Conservation (phyloP, 2,329 filamentous ascomycete genomes). For the Fusarium hainanense region DNA sequence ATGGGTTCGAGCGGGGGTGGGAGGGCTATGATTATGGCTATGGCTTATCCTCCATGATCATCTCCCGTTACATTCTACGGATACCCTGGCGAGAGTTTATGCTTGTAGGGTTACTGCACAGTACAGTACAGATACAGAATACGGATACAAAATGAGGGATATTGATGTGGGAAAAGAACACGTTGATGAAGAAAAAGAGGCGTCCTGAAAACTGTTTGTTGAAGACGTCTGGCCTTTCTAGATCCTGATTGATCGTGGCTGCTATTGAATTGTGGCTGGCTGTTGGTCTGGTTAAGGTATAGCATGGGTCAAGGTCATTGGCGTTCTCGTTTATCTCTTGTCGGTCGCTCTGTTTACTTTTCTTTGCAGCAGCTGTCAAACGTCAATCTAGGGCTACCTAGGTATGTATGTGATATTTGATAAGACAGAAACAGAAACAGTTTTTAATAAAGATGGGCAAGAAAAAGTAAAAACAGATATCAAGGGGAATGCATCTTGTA, state of each 20-base stretch:
- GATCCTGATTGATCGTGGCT: not conserved
- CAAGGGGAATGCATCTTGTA: not conserved
- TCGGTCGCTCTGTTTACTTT: not conserved
- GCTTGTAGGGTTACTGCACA: not conserved
- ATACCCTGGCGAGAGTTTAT: constrained; percentile 6
- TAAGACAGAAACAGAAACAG: not conserved
- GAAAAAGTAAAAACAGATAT: not conserved
- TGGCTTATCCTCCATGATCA: constrained; percentile 6
- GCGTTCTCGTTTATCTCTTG: constrained; percentile 26
- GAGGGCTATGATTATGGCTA: not conserved
- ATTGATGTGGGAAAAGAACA: not conserved
- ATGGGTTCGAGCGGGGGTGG: constrained; percentile 10
- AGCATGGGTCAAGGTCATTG: constrained; percentile 12
- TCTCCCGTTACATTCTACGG: constrained; percentile 20
- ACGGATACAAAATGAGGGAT: not conserved
- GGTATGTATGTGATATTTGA: not conserved
- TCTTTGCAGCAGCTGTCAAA: constrained; percentile 3
- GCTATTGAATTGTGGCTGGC: constrained; percentile 34
- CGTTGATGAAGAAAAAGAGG: constrained; percentile 14
- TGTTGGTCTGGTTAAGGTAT: constrained; percentile 29
- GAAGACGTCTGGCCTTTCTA: not conserved
- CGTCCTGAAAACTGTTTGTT: constrained; percentile 6
- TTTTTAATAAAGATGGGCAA: not conserved
- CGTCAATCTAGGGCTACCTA: not conserved
- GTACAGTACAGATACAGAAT: not conserved